Evolutionary conservation across 73 alveolate species (phyloP), one percentile per base, ranked within the genome.

Genomic region (Paramecium octaurelia): DNA sequence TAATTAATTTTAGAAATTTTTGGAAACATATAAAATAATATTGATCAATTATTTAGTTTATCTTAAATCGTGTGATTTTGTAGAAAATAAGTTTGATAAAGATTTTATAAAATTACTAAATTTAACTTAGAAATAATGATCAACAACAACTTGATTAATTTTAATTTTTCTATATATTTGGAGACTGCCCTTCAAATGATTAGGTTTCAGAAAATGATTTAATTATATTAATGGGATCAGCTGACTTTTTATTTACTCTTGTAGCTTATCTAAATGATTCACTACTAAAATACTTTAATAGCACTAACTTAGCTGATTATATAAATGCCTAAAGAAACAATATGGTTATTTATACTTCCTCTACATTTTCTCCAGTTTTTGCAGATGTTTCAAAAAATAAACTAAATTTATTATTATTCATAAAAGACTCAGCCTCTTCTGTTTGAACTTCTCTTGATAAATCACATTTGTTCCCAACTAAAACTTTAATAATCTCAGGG

Each of bases 311-410:
- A 48, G 57, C 91, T 14, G 64, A 5, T 80, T 40, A 21, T 46
- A 11, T 34, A 80, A 80, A 80, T 40, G 75, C 91, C 91, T 80
- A 42, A 5, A 14, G 48, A 4, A 31, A 10, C 10, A 31, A 8
- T 80, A 38, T 12, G n/a, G 8, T 4, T 20, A 14, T 40, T 0
- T 40, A 23, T 20, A 80, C 91, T n/a, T 44, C 70, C 2, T 40
- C 91, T 11, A 80, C 12, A 27, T 80, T 80, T 20, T 43, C 23
- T 23, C 91, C 76, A 11, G 70, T 80, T 80, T 80, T 80, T 9
- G 91, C 91, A 12, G 91, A 80, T 59, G 91, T 80, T 80, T 80
- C 91, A 12, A 44, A 80, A 46, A 44, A 80, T 24, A 80, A 80
- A 44, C 48, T 23, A 23, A 80, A 31, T 12, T 40, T 20, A 48